Percentiles rank a stretch among this genome's conserved stretches.
These are phyloP conservation scores for Ophiostoma ips DNA, from an alignment of 2,329 filamentous ascomycete species.

Conservation along the genomic window DNA sequence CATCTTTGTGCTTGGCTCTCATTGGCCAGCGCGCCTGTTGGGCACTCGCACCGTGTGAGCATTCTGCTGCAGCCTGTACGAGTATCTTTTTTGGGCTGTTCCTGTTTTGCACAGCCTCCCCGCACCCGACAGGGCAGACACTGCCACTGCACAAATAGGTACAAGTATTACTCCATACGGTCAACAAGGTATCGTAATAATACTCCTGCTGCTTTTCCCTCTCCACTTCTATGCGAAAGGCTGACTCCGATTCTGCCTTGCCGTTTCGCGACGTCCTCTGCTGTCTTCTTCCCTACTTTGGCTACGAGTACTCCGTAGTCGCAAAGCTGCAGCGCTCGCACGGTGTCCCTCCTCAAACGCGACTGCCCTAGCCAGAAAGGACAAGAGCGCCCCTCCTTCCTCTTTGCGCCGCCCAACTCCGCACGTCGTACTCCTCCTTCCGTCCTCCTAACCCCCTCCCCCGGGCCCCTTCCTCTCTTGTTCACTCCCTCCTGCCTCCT, in stretches of 20 bases:
- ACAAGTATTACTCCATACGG: constrained; percentile 14
- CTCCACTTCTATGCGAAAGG: constrained; percentile 20
- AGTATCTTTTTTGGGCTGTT: constrained; percentile 5
- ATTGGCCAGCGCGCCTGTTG: constrained; percentile 6
- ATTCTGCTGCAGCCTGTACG: too few relatives aligned
- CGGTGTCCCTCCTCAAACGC: background rate
- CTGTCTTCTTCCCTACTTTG: background rate
- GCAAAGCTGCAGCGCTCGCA: background rate
- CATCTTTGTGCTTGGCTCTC: constrained; percentile 9
- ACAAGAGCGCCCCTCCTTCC: too few relatives aligned
- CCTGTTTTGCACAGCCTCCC: constrained; percentile 27
- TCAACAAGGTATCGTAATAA: too few relatives aligned
- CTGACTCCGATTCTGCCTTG: constrained; percentile 34
- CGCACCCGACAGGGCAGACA: constrained; percentile 12
- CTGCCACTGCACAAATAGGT: constrained; percentile 23
- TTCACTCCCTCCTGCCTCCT: background rate
- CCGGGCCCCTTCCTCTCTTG: too few relatives aligned
- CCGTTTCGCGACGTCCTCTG: background rate
- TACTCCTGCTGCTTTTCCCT: background rate
- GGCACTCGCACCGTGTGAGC: constrained; percentile 14
- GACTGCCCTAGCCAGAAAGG: background rate
- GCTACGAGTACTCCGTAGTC: background rate
- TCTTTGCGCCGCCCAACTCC: too few relatives aligned
- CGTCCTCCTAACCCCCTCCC: too few relatives aligned
- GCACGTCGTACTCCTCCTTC: background rate